Conservation (phyloP, 139 green algal genomes). For the Coelastrella sp. region DNA sequence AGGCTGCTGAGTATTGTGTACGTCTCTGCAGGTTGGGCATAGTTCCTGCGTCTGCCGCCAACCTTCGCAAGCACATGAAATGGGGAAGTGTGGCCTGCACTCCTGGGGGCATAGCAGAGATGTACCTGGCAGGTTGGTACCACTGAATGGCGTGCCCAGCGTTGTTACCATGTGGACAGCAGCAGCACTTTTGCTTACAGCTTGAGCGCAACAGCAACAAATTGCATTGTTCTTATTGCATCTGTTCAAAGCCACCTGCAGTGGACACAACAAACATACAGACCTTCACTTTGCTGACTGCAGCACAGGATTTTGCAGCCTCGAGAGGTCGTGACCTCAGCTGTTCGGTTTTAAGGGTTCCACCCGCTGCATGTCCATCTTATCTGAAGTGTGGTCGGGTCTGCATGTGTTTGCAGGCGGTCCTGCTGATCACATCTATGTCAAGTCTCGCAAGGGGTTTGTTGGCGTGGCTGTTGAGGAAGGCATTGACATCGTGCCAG, state of each 20-base stretch:
- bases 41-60: slow-evolving; percentile 21
- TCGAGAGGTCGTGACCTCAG: no score
- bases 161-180: background rate
- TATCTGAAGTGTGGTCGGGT: no score
- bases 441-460: slow-evolving; percentile 50
- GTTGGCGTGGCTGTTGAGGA: slow-evolving; percentile 48
- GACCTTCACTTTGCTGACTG: no score
- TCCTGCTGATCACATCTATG: slow-evolving; percentile 40
- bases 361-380: no score
- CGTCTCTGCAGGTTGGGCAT: slow-evolving; percentile 34
- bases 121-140: slow-evolving; percentile 44
- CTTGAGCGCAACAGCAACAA: no score
- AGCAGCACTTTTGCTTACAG: no score
- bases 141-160: background rate
- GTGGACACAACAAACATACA: no score
- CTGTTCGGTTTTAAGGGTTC: no score
- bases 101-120: slow-evolving; percentile 54
- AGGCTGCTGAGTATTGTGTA: no score
- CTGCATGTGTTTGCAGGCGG: background rate
- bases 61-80: slow-evolving; percentile 38
- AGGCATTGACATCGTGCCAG: slow-evolving; percentile 49
- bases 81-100: slow-evolving; percentile 31
- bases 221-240: no score
- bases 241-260: no score
- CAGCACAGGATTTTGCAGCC: no score